Base-by-base conservation (phyloP, 768 basidiomycete genomes). In the Boletus bicolor region DNA sequence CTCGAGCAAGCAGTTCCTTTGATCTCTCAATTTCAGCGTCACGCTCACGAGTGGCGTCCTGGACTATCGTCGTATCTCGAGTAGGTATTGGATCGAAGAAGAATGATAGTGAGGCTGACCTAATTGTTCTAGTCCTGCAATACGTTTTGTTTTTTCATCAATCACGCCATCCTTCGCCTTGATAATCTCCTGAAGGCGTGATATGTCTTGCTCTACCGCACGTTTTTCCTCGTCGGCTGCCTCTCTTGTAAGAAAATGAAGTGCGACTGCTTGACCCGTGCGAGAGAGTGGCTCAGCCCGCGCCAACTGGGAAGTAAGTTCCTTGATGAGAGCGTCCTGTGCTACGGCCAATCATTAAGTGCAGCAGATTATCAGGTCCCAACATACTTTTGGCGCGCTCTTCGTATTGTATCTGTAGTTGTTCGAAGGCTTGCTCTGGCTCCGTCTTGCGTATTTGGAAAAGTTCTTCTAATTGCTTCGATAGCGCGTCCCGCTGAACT, bases 241-340 rank as follows among this genome's bases (percentile, higher is more conserved):
- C 55, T 89, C 88, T 52, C 87, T 82, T 9, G 88, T 88, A 12
- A 93, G 71, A 45, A 93, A 78, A 60, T 87, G 83, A 32, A 86
- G 74, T 5, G 81, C 77, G 3, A 79, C 76, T 14, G 72, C 74
- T 57, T 79, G 80, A 6, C 77, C 79, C 30, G 77, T 69, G 42
- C 75, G 73, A 42, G 81, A 73, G 36, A 86, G 72, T 7, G 83
- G 82, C 57, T 86, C 81, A 43, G 79, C 75, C 28, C 75, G 79
- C 4, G 82, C 73, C 5, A 87, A 68, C 61, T 83, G 79, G 17
- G 75, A 70, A 4, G 77, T 81, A 11, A 89, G 73, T 56, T 85
- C 71, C 38, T 62, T 71, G 59, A 72, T 63, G 42, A 73, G 68
- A 11, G 72, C 65, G 34, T 88, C 81, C 61, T 84, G 81, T 26